Percentiles rank a stretch among this genome's conserved stretches.
phyloP scores from a whole-genome alignment of 2,329 filamentous ascomycete genomes.

The Fusarium decemcellulare region DNA sequence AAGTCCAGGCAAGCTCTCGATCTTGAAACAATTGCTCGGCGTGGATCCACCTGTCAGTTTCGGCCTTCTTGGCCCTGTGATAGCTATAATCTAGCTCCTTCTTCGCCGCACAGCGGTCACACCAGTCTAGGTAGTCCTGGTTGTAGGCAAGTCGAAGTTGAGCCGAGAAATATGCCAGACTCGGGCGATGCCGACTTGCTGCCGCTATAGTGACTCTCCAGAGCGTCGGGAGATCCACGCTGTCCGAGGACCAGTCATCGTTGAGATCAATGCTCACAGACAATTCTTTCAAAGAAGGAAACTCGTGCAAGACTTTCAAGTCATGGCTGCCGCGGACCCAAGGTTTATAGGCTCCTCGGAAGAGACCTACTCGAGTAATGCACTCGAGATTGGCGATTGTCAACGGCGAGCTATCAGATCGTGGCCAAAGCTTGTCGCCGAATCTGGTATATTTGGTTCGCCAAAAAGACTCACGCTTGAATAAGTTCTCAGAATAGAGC shows the following conservation, averaged over 20 bases:
- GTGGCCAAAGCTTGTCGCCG: neutral
- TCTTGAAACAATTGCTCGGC: slow-evolving; percentile 5
- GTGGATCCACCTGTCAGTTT: slow-evolving; percentile 20
- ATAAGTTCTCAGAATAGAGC: slow-evolving; percentile 22
- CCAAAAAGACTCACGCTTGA: slow-evolving; percentile 16
- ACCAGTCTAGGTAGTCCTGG: slow-evolving; percentile 10
- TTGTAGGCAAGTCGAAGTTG: slow-evolving; percentile 1
- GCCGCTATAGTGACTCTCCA: slow-evolving; percentile 3
- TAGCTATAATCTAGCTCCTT: slow-evolving; percentile 13
- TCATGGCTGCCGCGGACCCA: slow-evolving; percentile 5
- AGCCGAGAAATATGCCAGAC: neutral
- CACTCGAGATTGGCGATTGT: slow-evolving; percentile 1
- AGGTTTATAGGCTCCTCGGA: neutral
- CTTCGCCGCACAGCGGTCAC: neutral
- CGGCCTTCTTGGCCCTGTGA: slow-evolving; percentile 17
- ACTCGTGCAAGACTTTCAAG: slow-evolving; percentile 11
- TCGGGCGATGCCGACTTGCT: neutral
- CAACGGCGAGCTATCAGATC: slow-evolving; percentile 14
- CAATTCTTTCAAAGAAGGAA: slow-evolving; percentile 23
- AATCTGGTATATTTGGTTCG: neutral
- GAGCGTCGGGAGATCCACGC: neutral
- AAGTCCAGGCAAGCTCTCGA: slow-evolving; percentile 16
- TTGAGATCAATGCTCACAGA: slow-evolving; percentile 14
- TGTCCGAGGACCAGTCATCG: neutral
- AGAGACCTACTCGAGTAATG: slow-evolving; percentile 12